These are phyloP conservation scores for Inga oerstediana DNA, from an alignment of 306 rosid genomes.

Conservation along the genomic window DNA sequence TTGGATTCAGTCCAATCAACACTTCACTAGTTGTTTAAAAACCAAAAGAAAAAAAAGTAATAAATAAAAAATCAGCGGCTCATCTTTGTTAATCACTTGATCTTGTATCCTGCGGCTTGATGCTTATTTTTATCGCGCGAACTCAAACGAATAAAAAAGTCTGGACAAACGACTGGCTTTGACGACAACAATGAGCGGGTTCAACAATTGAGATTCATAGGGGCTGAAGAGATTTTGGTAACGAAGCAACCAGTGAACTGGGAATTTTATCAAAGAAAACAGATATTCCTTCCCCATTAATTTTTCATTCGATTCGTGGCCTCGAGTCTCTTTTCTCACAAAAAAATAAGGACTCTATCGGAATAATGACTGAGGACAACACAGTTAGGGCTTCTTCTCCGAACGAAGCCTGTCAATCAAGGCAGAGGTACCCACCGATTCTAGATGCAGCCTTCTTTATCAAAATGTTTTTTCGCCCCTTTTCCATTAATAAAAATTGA, in stretches of 20 bases:
- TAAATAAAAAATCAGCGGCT: not conserved
- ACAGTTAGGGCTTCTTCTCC: slow-evolving; percentile 68
- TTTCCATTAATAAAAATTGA: not conserved
- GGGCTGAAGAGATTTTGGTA: not conserved
- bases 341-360: not conserved
- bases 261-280: not conserved
- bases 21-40: not conserved
- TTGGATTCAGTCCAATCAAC: not conserved
- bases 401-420: slow-evolving; percentile 64
- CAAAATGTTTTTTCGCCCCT: not conserved
- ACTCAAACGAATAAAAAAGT: not conserved
- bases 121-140: not conserved
- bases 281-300: not conserved
- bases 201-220: not conserved
- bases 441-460: not conserved
- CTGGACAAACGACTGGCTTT: not conserved
- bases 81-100: not conserved
- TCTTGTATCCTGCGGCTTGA: not conserved
- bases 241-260: not conserved
- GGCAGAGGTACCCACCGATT: slow-evolving; percentile 60
- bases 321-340: not conserved
- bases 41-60: no score
- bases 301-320: slow-evolving; percentile 16
- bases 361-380: slow-evolving; percentile 59
- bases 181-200: not conserved